These are phyloP conservation scores for Peterozyma toletana DNA, from an alignment of 805 yeast genomes.

Conservation along the genomic window DNA sequence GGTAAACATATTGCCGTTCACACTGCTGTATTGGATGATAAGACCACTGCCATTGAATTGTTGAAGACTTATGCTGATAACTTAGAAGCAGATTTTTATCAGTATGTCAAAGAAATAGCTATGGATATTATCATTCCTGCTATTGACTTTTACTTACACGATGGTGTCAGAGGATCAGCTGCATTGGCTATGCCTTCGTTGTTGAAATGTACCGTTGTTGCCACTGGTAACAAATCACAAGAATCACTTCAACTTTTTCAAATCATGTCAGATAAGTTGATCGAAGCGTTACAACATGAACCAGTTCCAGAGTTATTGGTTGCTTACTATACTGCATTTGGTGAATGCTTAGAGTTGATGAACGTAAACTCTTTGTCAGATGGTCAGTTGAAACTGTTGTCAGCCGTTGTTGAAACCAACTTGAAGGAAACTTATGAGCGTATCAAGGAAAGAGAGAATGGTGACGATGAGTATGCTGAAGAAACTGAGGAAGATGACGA, in stretches of 20 bases:
- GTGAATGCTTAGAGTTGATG: conserved; percentile 56
- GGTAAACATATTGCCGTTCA: conserved; percentile 95
- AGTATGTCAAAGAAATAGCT: conserved; percentile 74
- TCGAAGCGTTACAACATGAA: conserved; percentile 63
- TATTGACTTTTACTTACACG: conserved; percentile 84
- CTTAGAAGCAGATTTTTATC: conserved; percentile 74
- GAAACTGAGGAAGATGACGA: conserved; percentile 81
- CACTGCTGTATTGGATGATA: conserved; percentile 90
- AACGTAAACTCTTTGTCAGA: conserved; percentile 56
- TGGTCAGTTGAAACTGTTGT: conserved; percentile 47
- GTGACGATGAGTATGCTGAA: conserved; percentile 82
- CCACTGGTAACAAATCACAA: conserved; percentile 41
- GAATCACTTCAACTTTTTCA: conserved; percentile 69
- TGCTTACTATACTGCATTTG: conserved; percentile 67
- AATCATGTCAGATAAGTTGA: conserved; percentile 57
- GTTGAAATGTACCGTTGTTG: conserved; percentile 52
- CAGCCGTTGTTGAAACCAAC: conserved; percentile 52
- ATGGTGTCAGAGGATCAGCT: conserved; percentile 90
- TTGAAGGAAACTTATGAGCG: conserved; percentile 65
- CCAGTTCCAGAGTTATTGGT: conserved; percentile 80
- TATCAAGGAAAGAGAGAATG: conserved; percentile 62
- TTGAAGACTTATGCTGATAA: conserved; percentile 79
- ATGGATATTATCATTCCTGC: conserved; percentile 81
- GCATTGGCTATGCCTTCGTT: conserved; percentile 78
- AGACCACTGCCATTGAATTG: conserved; percentile 86